A percentile compares a stretch with the other conserved stretches of the same genome.
Evolutionary conservation across 495 filamentous ascomycete genomes (phyloP).

Genomic region (Neohortaea acidophila): DNA sequence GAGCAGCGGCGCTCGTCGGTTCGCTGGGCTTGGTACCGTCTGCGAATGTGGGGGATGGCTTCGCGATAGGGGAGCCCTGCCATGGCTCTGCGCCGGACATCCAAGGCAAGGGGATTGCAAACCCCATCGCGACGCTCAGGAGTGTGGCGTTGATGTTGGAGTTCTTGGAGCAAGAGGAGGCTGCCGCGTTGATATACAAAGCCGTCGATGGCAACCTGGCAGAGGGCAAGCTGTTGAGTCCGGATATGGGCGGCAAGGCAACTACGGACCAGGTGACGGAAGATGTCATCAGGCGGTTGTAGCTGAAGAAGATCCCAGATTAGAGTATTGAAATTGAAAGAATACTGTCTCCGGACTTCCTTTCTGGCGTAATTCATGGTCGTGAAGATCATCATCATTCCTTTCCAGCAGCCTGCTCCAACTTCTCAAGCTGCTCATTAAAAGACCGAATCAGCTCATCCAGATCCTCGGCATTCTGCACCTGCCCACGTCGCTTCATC

Average conservation of each 20-base stretch:
- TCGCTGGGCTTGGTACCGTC: conserved; percentile 84
- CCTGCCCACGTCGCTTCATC: not conserved
- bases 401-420: not conserved
- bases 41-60: conserved; percentile 87
- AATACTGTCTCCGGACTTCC: no score
- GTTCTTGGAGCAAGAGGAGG: conserved; percentile 73
- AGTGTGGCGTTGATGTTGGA: conserved; percentile 90
- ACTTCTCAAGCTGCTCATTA: conserved; percentile 1
- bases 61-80: conserved; percentile 96
- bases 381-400: no score
- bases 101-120: conserved; percentile 78
- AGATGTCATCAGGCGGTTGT: conserved; percentile 79
- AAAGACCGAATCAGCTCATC: conserved; percentile 3
- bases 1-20: conserved; percentile 89
- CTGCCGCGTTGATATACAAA: conserved; percentile 74
- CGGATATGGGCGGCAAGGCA: conserved; percentile 82
- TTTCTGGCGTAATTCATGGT: no score
- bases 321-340: no score
- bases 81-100: conserved; percentile 95
- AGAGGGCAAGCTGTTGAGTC: conserved; percentile 66
- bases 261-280: conserved; percentile 76
- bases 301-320: conserved; percentile 26
- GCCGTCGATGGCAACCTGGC: conserved; percentile 87
- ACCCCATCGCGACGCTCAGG: conserved; percentile 88
- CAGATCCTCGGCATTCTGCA: not conserved